Evolutionary conservation across 345 rosid genomes (phyloP), one percentile per base, ranked within the genome.

Genomic region (Jatropha curcas): DNA sequence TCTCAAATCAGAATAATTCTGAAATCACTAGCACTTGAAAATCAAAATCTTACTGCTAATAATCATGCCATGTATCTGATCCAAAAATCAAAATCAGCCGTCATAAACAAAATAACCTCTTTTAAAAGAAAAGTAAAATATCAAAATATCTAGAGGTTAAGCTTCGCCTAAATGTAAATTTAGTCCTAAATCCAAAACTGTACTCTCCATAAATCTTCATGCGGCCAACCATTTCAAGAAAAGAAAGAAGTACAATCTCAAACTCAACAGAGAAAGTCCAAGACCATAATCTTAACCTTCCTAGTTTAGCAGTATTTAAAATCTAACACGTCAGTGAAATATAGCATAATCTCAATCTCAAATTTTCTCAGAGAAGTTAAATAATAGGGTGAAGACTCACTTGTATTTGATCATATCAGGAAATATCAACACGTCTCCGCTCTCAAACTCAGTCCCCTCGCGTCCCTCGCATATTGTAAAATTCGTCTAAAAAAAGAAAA

Each of bases 351-450:
- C 43, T 16, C 60, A 9, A 45, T 58, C 20, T 45, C 52, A 58
- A 71, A 57, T 50, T 17, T 33, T 17, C 51, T 28, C 17, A 46
- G 45, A 30, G 12, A 53, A 48, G 5, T 1, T 9, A 55, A 27
- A 12, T 9, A 28, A 19, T 20, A 24, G n/a, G 43, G 7, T 55
- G 24, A 28, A 31, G 12, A 76, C 91, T 86, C 58, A 95, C 99
- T 86, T 89, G 90, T 88, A 95, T 82, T 79, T 89, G 75, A 92
- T 81, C 98, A 92, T 89, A 4, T 92, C 98, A 30, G 97, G 99
- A 77, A 95, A 95, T 74, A 89, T 77, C 88, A 95, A 81, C 70
- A 95, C 90, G 70, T 95, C 99, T n/a, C 98, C 99, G 16, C 87
- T 88, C 28, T 88, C 83, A 24, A 71, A 80, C 45, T 45, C 73